Percentiles rank a stretch among this genome's conserved stretches.
phyloP scores from a whole-genome alignment of 768 basidiomycete genomes.

The Roridomyces roridus region DNA sequence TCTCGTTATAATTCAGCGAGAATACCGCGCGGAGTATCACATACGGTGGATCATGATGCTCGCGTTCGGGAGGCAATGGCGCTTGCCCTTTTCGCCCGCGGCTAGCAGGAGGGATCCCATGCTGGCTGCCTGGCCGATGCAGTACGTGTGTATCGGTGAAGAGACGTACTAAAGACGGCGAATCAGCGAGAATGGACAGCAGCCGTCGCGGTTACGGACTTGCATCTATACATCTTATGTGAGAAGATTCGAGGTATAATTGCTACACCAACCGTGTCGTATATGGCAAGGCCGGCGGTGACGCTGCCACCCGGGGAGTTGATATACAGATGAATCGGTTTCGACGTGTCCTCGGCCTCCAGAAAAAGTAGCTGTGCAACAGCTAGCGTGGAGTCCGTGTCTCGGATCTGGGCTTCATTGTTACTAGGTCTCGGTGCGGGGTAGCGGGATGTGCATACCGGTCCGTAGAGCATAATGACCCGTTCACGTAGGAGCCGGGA shows the following conservation, averaged over 20 bases:
- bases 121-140: slow-evolving; percentile 92
- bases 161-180: slow-evolving; percentile 74
- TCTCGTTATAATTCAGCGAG: slow-evolving; percentile 1
- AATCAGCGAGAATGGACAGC: slow-evolving; percentile 27
- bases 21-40: slow-evolving; percentile 38
- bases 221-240: slow-evolving; percentile 50
- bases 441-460: slow-evolving; percentile 51
- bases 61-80: slow-evolving; percentile 91
- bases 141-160: slow-evolving; percentile 95
- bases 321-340: slow-evolving; percentile 96
- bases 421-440: slow-evolving; percentile 10
- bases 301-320: slow-evolving; percentile 97
- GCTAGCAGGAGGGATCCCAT: slow-evolving; percentile 96
- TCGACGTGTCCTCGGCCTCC: slow-evolving; percentile 93
- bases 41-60: slow-evolving; percentile 99
- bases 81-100: slow-evolving; percentile 89
- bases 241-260: not conserved
- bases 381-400: slow-evolving; percentile 85
- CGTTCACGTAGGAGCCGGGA: slow-evolving; percentile 91
- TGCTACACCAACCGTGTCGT: slow-evolving; percentile 81
- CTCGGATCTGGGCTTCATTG: slow-evolving; percentile 69
- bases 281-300: slow-evolving; percentile 94
- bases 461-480: slow-evolving; percentile 94
- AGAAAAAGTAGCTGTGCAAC: slow-evolving; percentile 95
- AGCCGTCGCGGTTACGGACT: slow-evolving; percentile 41